A percentile compares a stretch with the other conserved stretches of the same genome.
Conservation (phyloP, 202 grass and related monocot species). For the Musa balbisiana region DNA sequence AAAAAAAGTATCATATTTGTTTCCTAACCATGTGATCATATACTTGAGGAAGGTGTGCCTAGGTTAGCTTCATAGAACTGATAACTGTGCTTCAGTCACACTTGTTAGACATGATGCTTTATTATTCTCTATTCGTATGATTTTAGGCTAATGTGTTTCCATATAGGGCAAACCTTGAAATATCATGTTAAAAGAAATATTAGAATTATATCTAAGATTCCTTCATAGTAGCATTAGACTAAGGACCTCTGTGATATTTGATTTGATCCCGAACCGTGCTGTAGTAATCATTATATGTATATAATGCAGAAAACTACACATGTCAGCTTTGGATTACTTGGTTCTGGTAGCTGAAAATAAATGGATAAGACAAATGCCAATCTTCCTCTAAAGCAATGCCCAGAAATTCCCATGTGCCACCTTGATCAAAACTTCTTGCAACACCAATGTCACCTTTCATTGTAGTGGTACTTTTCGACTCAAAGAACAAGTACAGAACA, state of each 20-base stretch:
- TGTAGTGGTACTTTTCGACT: constrained; percentile 62
- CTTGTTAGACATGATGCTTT: too few species aligned
- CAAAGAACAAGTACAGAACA: constrained; percentile 79
- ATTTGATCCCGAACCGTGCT: neutral
- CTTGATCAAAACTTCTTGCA: constrained; percentile 77
- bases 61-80: too few species aligned
- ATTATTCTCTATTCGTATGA: too few species aligned
- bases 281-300: neutral
- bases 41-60: too few species aligned
- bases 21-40: too few species aligned
- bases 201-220: too few species aligned
- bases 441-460: constrained; percentile 93
- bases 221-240: too few species aligned
- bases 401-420: constrained; percentile 91
- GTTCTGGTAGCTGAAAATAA: constrained; percentile 86
- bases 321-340: constrained; percentile 39
- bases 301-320: neutral
- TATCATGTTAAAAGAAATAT: too few species aligned
- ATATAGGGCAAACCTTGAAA: too few species aligned
- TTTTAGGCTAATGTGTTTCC: too few species aligned
- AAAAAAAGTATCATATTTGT: too few species aligned
- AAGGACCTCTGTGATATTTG: neutral
- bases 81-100: too few species aligned
- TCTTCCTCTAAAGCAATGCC: constrained; percentile 84
- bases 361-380: constrained; percentile 98